Percentiles rank a stretch among this genome's conserved stretches.
phyloP scores from a whole-genome alignment of 495 filamentous ascomycete genomes.

The Rostrohypoxylon terebratum region DNA sequence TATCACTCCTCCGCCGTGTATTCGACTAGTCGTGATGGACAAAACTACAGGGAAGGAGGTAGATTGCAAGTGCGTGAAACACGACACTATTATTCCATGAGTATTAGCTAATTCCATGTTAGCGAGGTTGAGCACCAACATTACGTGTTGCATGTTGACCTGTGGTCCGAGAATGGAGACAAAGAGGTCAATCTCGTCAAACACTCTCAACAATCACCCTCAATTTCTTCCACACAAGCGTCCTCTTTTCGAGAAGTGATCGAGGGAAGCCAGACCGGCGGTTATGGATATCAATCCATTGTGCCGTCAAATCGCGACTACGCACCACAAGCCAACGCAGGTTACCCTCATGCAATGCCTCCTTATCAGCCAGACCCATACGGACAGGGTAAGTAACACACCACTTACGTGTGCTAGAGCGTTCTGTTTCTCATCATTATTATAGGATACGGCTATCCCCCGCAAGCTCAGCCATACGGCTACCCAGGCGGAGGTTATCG shows the following conservation, averaged over 20 bases:
- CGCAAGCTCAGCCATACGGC: conserved; percentile 47
- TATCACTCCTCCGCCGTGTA: conserved; percentile 95
- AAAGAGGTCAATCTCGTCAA: conserved; percentile 94
- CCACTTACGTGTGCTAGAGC: conserved; percentile 1
- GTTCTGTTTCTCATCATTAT: conserved; percentile 32
- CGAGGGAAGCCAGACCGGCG: conserved; percentile 46
- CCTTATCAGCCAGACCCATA: conserved; percentile 56
- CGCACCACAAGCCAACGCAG: conserved; percentile 48
- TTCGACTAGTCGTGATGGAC: conserved; percentile 85
- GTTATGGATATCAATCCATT: conserved; percentile 50
- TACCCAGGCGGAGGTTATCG: conserved; percentile 47
- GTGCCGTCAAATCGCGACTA: conserved; percentile 57
- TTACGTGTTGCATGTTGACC: conserved; percentile 92
- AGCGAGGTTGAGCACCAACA: conserved; percentile 81
- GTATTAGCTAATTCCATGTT: conserved; percentile 32
- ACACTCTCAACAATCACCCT: conserved; percentile 86
- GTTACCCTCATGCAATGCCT: conserved; percentile 52
- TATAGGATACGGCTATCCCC: conserved; percentile 59
- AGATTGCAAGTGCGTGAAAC: conserved; percentile 80
- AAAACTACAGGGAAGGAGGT: conserved; percentile 83
- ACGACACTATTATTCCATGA: conserved; percentile 12
- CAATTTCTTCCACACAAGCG: conserved; percentile 85
- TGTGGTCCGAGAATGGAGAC: conserved; percentile 87
- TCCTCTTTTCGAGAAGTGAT: conserved; percentile 74
- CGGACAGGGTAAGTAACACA: conserved; percentile 53